These are phyloP conservation scores for Massarina eburnea DNA, from an alignment of 2,329 filamentous ascomycete genomes.

Conservation along the genomic window DNA sequence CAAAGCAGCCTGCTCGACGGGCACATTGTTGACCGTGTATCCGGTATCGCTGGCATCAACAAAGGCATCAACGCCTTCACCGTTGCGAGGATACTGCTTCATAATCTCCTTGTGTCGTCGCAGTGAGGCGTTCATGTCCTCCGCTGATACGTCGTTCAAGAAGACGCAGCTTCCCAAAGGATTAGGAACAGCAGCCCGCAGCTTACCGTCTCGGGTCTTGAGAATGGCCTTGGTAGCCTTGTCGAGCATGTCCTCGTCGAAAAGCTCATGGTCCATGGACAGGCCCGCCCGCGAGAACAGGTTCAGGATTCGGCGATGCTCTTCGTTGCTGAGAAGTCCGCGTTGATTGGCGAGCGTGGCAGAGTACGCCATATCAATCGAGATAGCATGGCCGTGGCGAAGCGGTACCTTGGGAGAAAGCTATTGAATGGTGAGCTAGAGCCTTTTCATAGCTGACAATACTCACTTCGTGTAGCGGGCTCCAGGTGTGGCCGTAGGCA, in stretches of 20 bases:
- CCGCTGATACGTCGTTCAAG: conserved; percentile 64
- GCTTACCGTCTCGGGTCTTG: conserved; percentile 68
- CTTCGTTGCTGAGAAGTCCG: conserved; percentile 61
- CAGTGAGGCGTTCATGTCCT: conserved; percentile 65
- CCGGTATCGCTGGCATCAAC: conserved; percentile 72
- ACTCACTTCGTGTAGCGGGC: conserved; percentile 61
- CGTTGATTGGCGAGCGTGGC: conserved; percentile 66
- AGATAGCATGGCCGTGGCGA: conserved; percentile 73
- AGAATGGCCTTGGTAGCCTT: conserved; percentile 69
- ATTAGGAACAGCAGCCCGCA: conserved; percentile 68
- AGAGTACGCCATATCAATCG: conserved; percentile 75
- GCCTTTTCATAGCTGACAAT: background rate
- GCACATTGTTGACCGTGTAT: conserved; percentile 51
- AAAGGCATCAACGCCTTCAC: conserved; percentile 68
- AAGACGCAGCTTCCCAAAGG: conserved; percentile 69
- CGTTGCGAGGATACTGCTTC: conserved; percentile 63
- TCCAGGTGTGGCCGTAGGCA: conserved; percentile 75
- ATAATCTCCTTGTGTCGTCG: conserved; percentile 65
- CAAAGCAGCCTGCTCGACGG: conserved; percentile 36
- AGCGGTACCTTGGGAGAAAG: conserved; percentile 68
- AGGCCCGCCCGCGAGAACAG: conserved; percentile 71
- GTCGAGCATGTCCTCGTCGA: conserved; percentile 66
- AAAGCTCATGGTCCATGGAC: conserved; percentile 70
- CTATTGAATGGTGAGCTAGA: conserved; percentile 37
- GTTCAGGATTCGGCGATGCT: conserved; percentile 64